phyloP scores from a whole-genome alignment of 345 rosid genomes.

The Eucalyptus urophylla region DNA sequence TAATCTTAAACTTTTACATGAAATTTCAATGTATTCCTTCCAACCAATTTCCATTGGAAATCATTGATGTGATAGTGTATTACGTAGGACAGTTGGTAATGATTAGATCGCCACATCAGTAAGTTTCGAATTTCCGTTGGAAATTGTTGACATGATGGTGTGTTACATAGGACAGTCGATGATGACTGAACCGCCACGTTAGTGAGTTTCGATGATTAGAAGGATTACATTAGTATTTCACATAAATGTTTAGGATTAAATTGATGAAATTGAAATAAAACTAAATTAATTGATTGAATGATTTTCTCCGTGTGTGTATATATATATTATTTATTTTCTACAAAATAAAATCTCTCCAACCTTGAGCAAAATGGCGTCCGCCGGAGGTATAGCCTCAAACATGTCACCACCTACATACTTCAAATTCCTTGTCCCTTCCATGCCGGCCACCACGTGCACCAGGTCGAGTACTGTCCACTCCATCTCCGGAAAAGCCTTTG shows the following conservation, averaged over 20 bases:
- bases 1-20: no score
- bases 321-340: background rate
- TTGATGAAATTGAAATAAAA: no score
- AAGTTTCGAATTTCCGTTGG: accelerated
- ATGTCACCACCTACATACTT: constrained; percentile 22
- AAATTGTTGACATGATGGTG: no score
- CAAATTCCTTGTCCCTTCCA: background rate
- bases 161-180: accelerated
- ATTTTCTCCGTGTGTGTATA: background rate
- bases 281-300: background rate
- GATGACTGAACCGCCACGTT: accelerated
- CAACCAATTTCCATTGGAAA: accelerated
- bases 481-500: constrained; percentile 16
- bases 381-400: constrained; percentile 24
- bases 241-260: no score
- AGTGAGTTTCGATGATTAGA: background rate
- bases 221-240: background rate
- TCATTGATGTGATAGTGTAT: background rate
- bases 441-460: constrained; percentile 12
- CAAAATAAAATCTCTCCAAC: background rate
- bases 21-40: background rate
- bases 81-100: background rate
- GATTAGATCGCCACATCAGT: accelerated
- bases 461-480: constrained; percentile 20
- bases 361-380: constrained; percentile 25